Conservation (phyloP, 176 grass and related monocot genomes). For the Canna indica region DNA sequence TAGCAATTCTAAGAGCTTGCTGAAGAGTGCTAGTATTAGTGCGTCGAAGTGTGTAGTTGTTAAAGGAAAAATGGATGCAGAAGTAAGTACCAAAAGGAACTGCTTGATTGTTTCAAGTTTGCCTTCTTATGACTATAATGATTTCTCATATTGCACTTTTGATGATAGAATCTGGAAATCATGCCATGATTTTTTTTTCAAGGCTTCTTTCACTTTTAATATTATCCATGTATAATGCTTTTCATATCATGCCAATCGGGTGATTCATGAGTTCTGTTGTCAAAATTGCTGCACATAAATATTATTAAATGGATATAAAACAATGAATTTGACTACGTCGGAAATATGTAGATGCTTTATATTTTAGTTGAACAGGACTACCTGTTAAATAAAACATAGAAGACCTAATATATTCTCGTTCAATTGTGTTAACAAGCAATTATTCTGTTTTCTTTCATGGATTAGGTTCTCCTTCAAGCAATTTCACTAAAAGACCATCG, state of each 20-base stretch:
- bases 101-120: slow-evolving; percentile 14
- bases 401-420: neutral
- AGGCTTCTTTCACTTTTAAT: neutral
- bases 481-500: no score
- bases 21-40: slow-evolving; percentile 96
- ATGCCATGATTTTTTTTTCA: neutral
- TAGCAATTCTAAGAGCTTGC: slow-evolving; percentile 36
- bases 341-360: no score
- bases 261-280: neutral
- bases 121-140: slow-evolving; percentile 11
- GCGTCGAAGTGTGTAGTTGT: slow-evolving; percentile 79
- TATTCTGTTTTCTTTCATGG: no score
- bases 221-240: neutral
- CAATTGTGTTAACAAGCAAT: no score
- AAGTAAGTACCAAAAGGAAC: slow-evolving; percentile 36
- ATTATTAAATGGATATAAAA: neutral
- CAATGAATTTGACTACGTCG: neutral
- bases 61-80: slow-evolving; percentile 37
- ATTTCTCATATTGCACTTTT: neutral
- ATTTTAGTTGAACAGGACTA: neutral
- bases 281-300: neutral
- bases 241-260: neutral
- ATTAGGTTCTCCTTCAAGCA: no score
- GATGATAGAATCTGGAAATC: neutral
- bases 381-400: neutral